Conservation (phyloP, 2,329 filamentous ascomycete species). For the Aureobasidium sp. region DNA sequence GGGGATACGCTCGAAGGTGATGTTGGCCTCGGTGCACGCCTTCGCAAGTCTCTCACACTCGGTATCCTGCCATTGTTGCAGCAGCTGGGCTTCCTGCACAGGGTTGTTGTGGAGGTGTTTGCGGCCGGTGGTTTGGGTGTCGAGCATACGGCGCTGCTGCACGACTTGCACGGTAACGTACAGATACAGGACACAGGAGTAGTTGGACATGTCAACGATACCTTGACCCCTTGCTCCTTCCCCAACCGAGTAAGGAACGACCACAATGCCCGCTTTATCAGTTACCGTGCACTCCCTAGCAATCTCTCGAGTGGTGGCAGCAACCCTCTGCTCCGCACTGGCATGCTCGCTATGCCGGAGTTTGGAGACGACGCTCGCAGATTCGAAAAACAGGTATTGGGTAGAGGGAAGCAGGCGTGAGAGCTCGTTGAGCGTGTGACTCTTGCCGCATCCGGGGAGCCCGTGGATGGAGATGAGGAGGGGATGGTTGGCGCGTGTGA, state of each 20-base stretch:
- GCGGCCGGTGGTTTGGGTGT: not conserved
- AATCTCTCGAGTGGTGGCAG: not conserved
- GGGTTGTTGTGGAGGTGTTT: not conserved
- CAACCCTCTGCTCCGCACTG: not conserved
- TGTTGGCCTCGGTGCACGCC: constrained; percentile 37
- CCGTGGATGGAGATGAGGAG: constrained; percentile 38
- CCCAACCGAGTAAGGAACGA: not conserved
- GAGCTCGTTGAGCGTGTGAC: constrained; percentile 35
- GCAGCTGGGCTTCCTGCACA: not conserved
- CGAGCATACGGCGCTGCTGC: not conserved
- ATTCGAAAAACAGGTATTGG: not conserved
- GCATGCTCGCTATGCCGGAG: not conserved
- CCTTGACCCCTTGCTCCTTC: not conserved
- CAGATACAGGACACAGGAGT: not conserved
- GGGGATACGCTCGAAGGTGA: constrained; percentile 35
- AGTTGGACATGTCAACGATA: not conserved
- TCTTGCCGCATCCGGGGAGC: constrained; percentile 47
- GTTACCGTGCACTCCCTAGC: not conserved
- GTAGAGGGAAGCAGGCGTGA: not conserved
- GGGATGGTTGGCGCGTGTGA: not conserved
- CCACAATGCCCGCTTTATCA: not conserved
- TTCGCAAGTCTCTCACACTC: constrained; percentile 38
- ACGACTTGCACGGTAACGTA: not conserved
- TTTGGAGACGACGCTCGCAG: not conserved
- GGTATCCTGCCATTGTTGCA: constrained; percentile 2